A percentile compares a stretch with the other conserved stretches of the same genome.
Evolutionary conservation across 108 stramenopile species (phyloP).

Genomic region (Conticribra weissflogii): DNA sequence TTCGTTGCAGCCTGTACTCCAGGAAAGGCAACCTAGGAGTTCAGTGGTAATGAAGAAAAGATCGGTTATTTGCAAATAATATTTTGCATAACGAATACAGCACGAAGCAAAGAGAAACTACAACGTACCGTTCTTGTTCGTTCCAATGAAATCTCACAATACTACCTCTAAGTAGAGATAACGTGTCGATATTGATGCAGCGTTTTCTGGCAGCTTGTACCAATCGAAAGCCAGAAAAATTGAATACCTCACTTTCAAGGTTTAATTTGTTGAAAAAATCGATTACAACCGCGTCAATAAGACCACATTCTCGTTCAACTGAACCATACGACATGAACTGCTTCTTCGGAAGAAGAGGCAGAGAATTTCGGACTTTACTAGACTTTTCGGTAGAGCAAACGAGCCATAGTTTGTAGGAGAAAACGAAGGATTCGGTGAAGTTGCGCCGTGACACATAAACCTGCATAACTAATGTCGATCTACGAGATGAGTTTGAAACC

Average conservation of each 20-base stretch:
- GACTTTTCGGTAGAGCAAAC: slow-evolving; percentile 13
- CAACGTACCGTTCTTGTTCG: slow-evolving; percentile 10
- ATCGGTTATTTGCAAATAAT: no score
- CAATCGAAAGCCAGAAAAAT: slow-evolving; percentile 34
- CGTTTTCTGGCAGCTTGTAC: slow-evolving; percentile 8
- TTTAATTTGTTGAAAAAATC: slow-evolving; percentile 29
- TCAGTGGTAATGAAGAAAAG: background rate
- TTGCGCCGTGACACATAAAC: slow-evolving; percentile 23
- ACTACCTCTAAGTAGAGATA: slow-evolving; percentile 20
- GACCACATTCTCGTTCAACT: slow-evolving; percentile 32
- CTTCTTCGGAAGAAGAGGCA: slow-evolving; percentile 1
- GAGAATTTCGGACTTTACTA: no score
- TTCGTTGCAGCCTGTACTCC: slow-evolving; percentile 38
- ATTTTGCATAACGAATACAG: background rate
- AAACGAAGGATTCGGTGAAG: slow-evolving; percentile 15
- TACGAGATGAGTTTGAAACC: slow-evolving; percentile 14
- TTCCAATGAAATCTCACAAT: slow-evolving; percentile 16
- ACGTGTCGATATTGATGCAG: background rate
- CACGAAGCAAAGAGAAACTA: no score
- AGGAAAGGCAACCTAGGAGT: background rate
- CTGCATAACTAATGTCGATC: slow-evolving; percentile 24
- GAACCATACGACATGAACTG: slow-evolving; percentile 1
- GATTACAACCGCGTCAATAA: slow-evolving; percentile 28
- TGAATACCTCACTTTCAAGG: slow-evolving; percentile 28
- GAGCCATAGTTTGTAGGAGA: slow-evolving; percentile 42